Evolutionary conservation across 371 early-diverging fungal genomes (phyloP).

Genomic region (Zychaea mexicana): DNA sequence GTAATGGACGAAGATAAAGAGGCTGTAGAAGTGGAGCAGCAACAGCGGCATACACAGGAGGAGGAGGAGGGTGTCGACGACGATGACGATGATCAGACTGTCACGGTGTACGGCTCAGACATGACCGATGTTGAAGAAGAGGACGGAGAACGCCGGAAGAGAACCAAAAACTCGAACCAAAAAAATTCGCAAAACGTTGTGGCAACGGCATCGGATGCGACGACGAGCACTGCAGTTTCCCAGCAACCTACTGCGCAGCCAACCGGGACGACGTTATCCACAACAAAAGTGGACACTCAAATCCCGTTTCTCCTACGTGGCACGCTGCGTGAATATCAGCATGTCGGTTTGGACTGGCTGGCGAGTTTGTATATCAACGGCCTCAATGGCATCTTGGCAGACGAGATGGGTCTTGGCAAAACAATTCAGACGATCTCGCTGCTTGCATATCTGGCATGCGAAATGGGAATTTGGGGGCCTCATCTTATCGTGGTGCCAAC

Average conservation of each 20-base stretch:
- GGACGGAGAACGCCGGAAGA: conserved; percentile 11
- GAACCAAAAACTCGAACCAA: conserved; percentile 1
- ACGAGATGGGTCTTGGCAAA: conserved; percentile 98
- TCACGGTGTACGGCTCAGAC: conserved; percentile 45
- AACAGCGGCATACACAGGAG: too few relatives aligned
- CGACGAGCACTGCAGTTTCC: neutral
- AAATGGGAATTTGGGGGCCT: conserved; percentile 79
- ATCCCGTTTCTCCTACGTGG: conserved; percentile 68
- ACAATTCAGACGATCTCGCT: conserved; percentile 97
- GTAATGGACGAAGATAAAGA: too few relatives aligned
- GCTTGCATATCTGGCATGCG: conserved; percentile 76
- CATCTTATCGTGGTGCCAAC: conserved; percentile 94
- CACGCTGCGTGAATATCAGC: conserved; percentile 76
- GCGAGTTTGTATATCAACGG: conserved; percentile 92
- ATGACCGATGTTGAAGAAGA: conserved; percentile 28
- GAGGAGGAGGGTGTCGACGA: too few relatives aligned
- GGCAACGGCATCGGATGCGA: neutral
- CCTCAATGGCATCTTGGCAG: conserved; percentile 97
- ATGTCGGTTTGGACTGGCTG: conserved; percentile 79
- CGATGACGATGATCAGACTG: conserved; percentile 49
- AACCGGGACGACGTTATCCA: conserved; percentile 35
- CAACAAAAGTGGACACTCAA: conserved; percentile 52
- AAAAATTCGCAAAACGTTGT: neutral
- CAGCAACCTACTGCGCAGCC: conserved; percentile 16
- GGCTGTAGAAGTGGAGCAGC: too few relatives aligned